Conservation (phyloP, 805 yeast genomes). For the Maudiozyma serrabonitensis region DNA sequence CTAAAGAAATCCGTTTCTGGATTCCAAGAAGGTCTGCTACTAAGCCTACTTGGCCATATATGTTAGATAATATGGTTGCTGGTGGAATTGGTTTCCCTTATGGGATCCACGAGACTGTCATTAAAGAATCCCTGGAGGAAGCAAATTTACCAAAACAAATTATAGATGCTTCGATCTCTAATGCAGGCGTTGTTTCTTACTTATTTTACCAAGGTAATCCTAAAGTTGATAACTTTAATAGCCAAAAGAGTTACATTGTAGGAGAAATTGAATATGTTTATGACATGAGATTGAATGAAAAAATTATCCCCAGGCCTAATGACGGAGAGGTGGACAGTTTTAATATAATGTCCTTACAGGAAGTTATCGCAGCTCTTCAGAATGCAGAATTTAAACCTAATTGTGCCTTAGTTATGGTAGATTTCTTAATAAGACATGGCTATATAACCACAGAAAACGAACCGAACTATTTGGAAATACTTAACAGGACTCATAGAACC, state of each 20-base stretch:
- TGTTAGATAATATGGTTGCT: conserved; percentile 88
- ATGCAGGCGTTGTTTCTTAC: conserved; percentile 66
- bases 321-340: conserved; percentile 77
- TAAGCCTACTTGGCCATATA: conserved; percentile 83
- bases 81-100: conserved; percentile 87
- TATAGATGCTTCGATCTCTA: conserved; percentile 35
- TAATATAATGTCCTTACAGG: conserved; percentile 47
- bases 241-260: conserved; percentile 54
- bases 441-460: conserved; percentile 55
- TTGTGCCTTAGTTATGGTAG: conserved; percentile 69
- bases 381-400: conserved; percentile 78
- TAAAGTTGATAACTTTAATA: conserved; percentile 19
- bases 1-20: conserved; percentile 55
- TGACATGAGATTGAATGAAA: conserved; percentile 51
- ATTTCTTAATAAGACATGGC: conserved; percentile 84
- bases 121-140: conserved; percentile 86
- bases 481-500: conserved; percentile 51
- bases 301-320: conserved; percentile 44
- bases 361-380: conserved; percentile 41
- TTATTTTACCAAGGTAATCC: conserved; percentile 33
- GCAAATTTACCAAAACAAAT: conserved; percentile 60
- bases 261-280: conserved; percentile 82
- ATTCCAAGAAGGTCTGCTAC: conserved; percentile 68
- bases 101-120: conserved; percentile 62
- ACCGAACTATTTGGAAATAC: conserved; percentile 52